These are phyloP conservation scores for Populus euphratica DNA, from an alignment of 345 rosid genomes.

Conservation along the genomic window DNA sequence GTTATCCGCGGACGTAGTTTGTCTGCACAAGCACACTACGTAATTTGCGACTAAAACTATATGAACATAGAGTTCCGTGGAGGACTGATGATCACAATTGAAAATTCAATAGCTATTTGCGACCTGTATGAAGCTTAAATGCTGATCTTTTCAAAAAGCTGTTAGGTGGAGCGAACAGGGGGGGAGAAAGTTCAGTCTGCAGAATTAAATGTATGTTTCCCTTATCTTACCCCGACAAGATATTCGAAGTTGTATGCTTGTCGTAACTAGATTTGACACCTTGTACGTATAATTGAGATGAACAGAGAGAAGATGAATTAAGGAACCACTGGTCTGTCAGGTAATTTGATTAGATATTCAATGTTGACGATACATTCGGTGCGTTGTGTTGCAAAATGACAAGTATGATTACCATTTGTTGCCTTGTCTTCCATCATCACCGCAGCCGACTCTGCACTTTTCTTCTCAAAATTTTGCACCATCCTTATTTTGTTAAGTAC, in stretches of 20 bases:
- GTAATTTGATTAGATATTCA: not conserved
- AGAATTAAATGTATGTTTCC: no score
- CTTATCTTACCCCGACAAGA: not conserved
- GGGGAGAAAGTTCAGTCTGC: not conserved
- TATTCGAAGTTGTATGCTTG: not conserved
- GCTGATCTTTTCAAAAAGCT: not conserved
- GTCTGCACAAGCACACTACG: not conserved
- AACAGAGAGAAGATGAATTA: not conserved
- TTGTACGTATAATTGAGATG: not conserved
- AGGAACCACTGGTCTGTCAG: not conserved
- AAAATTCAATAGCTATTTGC: not conserved
- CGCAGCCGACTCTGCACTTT: conserved; percentile 17
- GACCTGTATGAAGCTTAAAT: no score
- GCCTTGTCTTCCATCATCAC: no score
- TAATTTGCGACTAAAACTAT: not conserved
- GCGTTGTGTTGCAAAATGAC: not conserved
- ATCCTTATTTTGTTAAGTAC: no score
- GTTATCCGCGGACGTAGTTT: not conserved
- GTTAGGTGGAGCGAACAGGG: not conserved
- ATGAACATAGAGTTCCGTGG: not conserved
- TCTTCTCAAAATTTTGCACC: no score
- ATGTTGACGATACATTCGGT: not conserved
- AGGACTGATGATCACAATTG: not conserved
- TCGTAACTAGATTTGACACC: not conserved
- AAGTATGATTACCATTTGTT: not conserved